Evolutionary conservation across 2,329 filamentous ascomycete species (phyloP), one percentile per base, ranked within the genome.

Genomic region (Aspergillus sp.): DNA sequence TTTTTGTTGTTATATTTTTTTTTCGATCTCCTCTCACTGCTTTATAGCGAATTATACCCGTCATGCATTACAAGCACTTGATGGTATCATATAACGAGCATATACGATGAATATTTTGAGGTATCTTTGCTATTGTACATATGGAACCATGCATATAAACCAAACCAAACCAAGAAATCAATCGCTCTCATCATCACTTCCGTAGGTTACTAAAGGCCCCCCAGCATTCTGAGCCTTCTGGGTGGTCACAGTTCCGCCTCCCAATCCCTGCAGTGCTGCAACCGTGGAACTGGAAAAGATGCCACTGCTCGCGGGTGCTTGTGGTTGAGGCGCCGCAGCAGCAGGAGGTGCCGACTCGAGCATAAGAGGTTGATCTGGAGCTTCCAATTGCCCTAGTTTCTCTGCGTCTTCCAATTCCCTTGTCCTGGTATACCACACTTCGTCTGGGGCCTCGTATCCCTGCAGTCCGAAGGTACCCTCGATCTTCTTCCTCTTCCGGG

Each of bases 361-460:
- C 60, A 76, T 58, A 37, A 61, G 56, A 13, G 67, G 68, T 37
- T 70, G 64, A 12, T 69, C 68, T 5, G 70, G 66, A 10, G 70
- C 71, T 46, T 78, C 77, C 19, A 79, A 76, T 61, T 82, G 78
- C 46, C 81, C 72, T 49, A 79, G 53, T 44, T 70, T 71, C 48
- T 82, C 75, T 54, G 85, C 75, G 38, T 82, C 74, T 58, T 86
- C 82, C 27, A 83, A 65, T 51, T 85, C 83, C 53, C 82, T 79
- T 31, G 90, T 88, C 37, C 87, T 78, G 0, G 90, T 88, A 67
- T 90, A 95, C 79, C 94, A 95, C 27, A 98, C 83, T 50, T 93
- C 86, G 62, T 98, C 93, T 0, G 91, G 90, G 2, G 90, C 90
- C 59, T 97, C 88, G 64, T 96, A 97, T 1, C 90, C 91, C 43